Evolutionary conservation across 139 green algal genomes (phyloP).

Genomic region (Tetraselmis chui): DNA sequence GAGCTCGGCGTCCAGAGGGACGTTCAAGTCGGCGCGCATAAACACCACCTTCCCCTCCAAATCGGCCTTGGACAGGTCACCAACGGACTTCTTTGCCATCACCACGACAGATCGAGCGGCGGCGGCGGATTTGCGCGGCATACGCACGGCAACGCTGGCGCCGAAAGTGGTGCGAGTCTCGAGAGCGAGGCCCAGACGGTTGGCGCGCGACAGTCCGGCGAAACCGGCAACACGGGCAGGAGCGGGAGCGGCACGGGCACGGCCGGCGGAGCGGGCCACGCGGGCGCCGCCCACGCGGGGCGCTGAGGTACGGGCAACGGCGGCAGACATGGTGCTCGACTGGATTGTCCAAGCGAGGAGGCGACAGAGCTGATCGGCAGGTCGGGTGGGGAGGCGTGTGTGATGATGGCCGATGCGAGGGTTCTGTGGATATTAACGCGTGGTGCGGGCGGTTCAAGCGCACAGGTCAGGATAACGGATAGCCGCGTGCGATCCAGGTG

Average conservation of each 20-base stretch:
- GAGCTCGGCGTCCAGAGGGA: constrained; percentile 86
- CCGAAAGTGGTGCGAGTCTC: neutral
- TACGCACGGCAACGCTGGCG: neutral
- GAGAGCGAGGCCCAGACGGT: neutral
- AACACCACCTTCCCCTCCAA: constrained; percentile 91
- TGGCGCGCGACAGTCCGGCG: neutral
- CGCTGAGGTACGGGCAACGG: neutral
- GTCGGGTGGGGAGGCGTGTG: too few relatives aligned
- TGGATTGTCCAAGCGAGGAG: too few relatives aligned
- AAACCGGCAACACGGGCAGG: neutral
- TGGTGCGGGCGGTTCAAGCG: too few relatives aligned
- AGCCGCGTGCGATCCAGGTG: too few relatives aligned
- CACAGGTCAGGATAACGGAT: too few relatives aligned
- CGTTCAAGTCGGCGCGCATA: constrained; percentile 92
- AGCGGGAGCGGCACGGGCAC: too few relatives aligned
- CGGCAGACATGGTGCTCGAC: neutral
- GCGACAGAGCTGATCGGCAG: too few relatives aligned
- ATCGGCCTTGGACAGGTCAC: constrained; percentile 84
- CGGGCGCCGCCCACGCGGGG: neutral
- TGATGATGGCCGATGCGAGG: too few relatives aligned
- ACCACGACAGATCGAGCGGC: constrained; percentile 17
- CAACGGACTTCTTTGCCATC: constrained; percentile 81
- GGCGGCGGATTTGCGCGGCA: neutral
- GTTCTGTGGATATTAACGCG: too few relatives aligned
- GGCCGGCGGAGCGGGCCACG: neutral